Conservation (phyloP, 768 basidiomycete genomes). For the Auriculariales sp. region DNA sequence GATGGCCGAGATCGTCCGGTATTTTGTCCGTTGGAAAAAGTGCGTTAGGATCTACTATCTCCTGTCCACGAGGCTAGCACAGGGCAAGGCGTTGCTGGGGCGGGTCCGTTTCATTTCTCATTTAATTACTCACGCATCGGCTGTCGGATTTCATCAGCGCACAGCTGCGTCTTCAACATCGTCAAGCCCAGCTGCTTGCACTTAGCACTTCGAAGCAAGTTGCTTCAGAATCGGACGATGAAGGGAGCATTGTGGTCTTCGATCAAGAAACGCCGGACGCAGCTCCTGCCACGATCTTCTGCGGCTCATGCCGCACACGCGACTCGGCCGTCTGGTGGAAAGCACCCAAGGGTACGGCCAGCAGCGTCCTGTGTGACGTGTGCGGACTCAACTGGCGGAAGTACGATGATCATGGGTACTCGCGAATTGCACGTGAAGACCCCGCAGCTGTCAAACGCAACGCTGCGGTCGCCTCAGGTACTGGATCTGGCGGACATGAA, state of each 20-base stretch:
- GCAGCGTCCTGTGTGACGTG: conserved; percentile 64
- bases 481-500: conserved; percentile 21
- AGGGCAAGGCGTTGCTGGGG: too few species aligned
- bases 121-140: too few species aligned
- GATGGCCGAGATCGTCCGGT: conserved; percentile 67
- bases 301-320: conserved; percentile 74
- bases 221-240: conserved; percentile 39
- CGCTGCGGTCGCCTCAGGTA: conserved; percentile 21
- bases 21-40: conserved; percentile 83
- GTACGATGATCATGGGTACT: conserved; percentile 73
- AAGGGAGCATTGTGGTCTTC: conserved; percentile 47
- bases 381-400: conserved; percentile 88
- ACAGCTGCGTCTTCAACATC: conserved; percentile 2
- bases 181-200: conserved; percentile 4
- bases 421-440: conserved; percentile 43
- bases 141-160: not conserved
- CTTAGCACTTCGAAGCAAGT: not conserved
- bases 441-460: conserved; percentile 19
- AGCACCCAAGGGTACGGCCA: conserved; percentile 73
- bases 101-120: too few species aligned
- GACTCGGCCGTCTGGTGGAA: conserved; percentile 82
- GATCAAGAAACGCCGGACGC: conserved; percentile 33
- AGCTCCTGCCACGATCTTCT: conserved; percentile 27
- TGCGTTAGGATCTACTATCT: conserved; percentile 15
- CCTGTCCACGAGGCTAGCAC: not conserved